phyloP scores from a whole-genome alignment of 2,329 filamentous ascomycete genomes.

The Lachnellula suecica region DNA sequence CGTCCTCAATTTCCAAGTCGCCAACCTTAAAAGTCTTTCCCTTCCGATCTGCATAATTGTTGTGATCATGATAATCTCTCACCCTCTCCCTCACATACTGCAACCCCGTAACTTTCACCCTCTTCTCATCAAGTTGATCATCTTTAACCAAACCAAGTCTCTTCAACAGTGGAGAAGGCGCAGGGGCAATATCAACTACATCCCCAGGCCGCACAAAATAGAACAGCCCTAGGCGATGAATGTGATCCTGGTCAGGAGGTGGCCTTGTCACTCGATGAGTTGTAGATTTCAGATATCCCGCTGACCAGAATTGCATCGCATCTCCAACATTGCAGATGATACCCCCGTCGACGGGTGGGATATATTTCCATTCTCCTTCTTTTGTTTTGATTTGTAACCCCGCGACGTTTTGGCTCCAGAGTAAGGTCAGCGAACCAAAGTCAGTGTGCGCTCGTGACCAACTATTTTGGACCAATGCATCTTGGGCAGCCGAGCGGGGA shows the following conservation, averaged over 20 bases:
- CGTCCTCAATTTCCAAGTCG: conserved; percentile 41
- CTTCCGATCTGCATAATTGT: conserved; percentile 39
- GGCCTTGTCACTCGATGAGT: conserved; percentile 44
- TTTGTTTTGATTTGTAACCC: conserved; percentile 51
- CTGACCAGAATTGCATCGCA: conserved; percentile 34
- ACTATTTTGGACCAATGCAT: conserved; percentile 43
- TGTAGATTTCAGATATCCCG: conserved; percentile 43
- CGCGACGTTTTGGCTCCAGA: conserved; percentile 57
- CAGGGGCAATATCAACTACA: conserved; percentile 22
- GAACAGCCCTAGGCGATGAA: conserved; percentile 47
- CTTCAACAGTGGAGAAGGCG: conserved; percentile 37
- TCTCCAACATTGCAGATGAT: conserved; percentile 54
- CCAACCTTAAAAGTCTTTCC: conserved; percentile 40
- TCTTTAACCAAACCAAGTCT: conserved; percentile 14
- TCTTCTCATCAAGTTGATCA: conserved; percentile 24
- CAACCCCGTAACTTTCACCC: conserved; percentile 35
- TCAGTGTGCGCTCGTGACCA: conserved; percentile 49
- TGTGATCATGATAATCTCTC: conserved; percentile 40
- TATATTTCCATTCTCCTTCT: conserved; percentile 49
- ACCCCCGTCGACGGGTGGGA: conserved; percentile 45
- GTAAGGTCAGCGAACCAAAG: conserved; percentile 53
- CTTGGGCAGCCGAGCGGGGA: conserved; percentile 37
- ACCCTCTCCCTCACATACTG: conserved; percentile 42
- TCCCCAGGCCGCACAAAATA: conserved; percentile 39
- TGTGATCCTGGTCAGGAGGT: conserved; percentile 42